A percentile compares a stretch with the other conserved stretches of the same genome.
Evolutionary conservation across 176 grass and related monocot genomes (phyloP).

Genomic region (Metroxylon sagu): DNA sequence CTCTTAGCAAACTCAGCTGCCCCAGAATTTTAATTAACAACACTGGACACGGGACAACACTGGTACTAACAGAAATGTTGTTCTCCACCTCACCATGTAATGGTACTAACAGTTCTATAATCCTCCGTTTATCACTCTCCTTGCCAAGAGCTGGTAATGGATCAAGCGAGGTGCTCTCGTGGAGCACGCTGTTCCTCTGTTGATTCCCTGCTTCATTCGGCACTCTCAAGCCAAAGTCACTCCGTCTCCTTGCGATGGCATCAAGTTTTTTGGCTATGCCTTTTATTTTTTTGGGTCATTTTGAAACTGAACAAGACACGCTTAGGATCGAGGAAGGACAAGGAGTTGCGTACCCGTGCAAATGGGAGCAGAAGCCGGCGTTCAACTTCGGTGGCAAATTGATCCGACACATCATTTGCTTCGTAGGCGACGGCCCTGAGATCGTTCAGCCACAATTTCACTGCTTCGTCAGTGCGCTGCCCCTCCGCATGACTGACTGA

Average conservation of each 20-base stretch:
- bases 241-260: background rate
- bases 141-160: conserved; percentile 11
- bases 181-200: too few species aligned
- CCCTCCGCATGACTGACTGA: conserved; percentile 6
- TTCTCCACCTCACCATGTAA: background rate
- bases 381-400: conserved; percentile 1
- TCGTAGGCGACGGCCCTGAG: conserved; percentile 24
- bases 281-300: conserved; percentile 5
- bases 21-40: too few species aligned
- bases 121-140: conserved; percentile 2
- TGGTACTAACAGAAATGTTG: conserved; percentile 8
- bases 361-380: conserved; percentile 5
- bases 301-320: background rate
- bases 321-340: background rate
- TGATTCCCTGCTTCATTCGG: too few species aligned
- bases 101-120: conserved; percentile 10
- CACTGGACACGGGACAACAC: too few species aligned
- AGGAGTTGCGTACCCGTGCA: background rate
- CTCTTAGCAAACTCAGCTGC: too few species aligned
- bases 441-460: background rate
- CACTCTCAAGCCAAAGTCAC: background rate
- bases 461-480: background rate
- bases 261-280: background rate
- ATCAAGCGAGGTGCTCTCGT: background rate
- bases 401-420: conserved; percentile 24